Conservation (phyloP, 2,329 filamentous ascomycete species). For the Sporothrix inflata region DNA sequence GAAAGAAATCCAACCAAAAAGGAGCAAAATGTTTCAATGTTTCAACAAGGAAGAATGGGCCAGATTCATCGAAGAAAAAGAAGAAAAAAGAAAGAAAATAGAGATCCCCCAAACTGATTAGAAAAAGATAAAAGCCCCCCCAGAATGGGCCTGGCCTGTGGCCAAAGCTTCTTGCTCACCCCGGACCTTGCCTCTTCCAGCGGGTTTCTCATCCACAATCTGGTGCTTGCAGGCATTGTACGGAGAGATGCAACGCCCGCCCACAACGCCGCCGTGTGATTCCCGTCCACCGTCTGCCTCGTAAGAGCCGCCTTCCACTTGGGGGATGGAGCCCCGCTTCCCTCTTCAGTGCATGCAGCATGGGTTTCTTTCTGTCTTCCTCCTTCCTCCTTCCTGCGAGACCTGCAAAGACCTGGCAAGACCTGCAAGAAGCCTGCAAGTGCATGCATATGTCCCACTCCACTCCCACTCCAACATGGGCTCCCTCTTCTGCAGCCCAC, state of each 20-base stretch:
- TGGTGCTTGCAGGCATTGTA: constrained; percentile 11
- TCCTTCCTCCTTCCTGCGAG: not conserved
- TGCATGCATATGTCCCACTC: constrained; percentile 16
- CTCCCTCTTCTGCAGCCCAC: constrained; percentile 3
- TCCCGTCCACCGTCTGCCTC: not conserved
- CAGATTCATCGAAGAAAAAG: not conserved
- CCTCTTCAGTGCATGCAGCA: constrained; percentile 4
- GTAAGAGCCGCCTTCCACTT: not conserved
- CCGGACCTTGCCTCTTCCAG: constrained; percentile 12
- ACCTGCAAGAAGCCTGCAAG: constrained; percentile 3
- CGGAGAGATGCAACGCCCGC: not conserved
- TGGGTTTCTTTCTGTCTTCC: not conserved
- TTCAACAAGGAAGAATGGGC: not conserved
- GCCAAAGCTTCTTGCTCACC: constrained; percentile 21
- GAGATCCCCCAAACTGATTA: not conserved
- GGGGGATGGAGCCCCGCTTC: not conserved
- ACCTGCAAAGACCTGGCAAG: not conserved
- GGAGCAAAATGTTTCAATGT: not conserved
- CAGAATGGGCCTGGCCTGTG: not conserved
- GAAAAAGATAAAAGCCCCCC: not conserved
- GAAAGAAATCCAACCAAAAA: not conserved
- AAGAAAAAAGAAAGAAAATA: constrained; percentile 13
- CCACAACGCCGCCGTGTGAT: not conserved
- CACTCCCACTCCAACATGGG: constrained; percentile 18
- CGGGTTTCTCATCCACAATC: constrained; percentile 1